Evolutionary conservation across 306 rosid genomes (phyloP).

Genomic region (Potentilla sterilis): DNA sequence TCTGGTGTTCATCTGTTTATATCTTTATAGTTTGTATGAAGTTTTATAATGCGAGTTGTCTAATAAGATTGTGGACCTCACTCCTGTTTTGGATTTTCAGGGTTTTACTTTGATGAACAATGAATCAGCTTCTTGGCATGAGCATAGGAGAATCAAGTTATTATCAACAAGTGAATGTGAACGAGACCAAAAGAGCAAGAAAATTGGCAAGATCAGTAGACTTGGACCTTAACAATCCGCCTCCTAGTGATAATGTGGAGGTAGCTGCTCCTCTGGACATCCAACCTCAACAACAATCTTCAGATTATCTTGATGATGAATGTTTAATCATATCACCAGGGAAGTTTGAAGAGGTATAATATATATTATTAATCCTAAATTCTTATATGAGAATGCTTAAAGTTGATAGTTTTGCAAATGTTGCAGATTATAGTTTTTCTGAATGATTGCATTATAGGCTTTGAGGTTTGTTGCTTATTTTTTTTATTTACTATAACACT

Average conservation of each 20-base stretch:
- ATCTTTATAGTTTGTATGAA: too few relatives aligned
- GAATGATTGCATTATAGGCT: neutral
- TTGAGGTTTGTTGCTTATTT: neutral
- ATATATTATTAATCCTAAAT: neutral
- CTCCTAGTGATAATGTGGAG: conserved; percentile 17
- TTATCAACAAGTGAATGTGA: neutral
- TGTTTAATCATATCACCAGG: conserved; percentile 17
- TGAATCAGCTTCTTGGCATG: conserved; percentile 14
- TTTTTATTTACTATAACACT: neutral
- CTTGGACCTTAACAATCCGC: conserved; percentile 26
- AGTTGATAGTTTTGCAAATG: neutral
- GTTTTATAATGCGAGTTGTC: too few relatives aligned
- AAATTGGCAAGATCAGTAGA: neutral
- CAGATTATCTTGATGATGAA: conserved; percentile 7
- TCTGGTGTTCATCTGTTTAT: neutral
- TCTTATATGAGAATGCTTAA: neutral
- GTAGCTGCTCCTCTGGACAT: neutral
- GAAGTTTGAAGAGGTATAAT: conserved; percentile 14
- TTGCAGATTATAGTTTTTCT: neutral
- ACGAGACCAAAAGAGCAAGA: neutral
- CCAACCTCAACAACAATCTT: conserved; percentile 17
- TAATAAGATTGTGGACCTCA: neutral
- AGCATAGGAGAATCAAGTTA: conserved; percentile 2
- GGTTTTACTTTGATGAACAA: neutral
- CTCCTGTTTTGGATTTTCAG: neutral